Evolutionary conservation across 805 yeast genomes (phyloP).

Genomic region (Blastobotrys muscicola): DNA sequence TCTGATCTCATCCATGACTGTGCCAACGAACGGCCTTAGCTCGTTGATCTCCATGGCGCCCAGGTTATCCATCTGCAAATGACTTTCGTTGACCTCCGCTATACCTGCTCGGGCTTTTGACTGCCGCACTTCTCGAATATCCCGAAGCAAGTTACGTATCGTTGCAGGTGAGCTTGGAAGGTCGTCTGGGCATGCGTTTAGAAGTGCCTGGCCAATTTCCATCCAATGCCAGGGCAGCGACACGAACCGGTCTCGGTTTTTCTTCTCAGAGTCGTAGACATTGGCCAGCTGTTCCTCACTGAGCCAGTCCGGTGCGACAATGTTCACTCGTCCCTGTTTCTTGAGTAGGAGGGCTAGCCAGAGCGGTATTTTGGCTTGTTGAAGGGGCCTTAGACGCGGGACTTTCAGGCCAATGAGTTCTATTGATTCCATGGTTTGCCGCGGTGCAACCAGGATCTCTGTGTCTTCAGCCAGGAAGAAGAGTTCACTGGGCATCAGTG

Average conservation of each 20-base stretch:
- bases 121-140: constrained; percentile 71
- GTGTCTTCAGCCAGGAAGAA: constrained; percentile 82
- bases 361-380: constrained; percentile 61
- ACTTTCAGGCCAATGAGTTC: constrained; percentile 43
- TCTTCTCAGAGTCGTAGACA: constrained; percentile 58
- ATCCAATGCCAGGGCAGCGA: constrained; percentile 81
- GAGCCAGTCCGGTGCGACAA: constrained; percentile 84
- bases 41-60: constrained; percentile 83
- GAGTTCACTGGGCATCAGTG: constrained; percentile 67
- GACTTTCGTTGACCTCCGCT: constrained; percentile 65
- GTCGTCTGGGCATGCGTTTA: constrained; percentile 70
- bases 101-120: constrained; percentile 78
- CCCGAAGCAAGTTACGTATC: constrained; percentile 64
- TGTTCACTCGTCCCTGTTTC: constrained; percentile 75
- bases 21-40: constrained; percentile 69
- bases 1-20: constrained; percentile 71
- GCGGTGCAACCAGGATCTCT: constrained; percentile 62
- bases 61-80: constrained; percentile 73
- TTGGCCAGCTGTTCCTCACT: constrained; percentile 42
- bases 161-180: constrained; percentile 62
- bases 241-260: constrained; percentile 35
- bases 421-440: constrained; percentile 58
- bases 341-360: constrained; percentile 84
- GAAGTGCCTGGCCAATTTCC: constrained; percentile 61
- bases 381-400: constrained; percentile 57